Conservation (phyloP, 208 protist genomes). For the Leishmania martiniquensis region DNA sequence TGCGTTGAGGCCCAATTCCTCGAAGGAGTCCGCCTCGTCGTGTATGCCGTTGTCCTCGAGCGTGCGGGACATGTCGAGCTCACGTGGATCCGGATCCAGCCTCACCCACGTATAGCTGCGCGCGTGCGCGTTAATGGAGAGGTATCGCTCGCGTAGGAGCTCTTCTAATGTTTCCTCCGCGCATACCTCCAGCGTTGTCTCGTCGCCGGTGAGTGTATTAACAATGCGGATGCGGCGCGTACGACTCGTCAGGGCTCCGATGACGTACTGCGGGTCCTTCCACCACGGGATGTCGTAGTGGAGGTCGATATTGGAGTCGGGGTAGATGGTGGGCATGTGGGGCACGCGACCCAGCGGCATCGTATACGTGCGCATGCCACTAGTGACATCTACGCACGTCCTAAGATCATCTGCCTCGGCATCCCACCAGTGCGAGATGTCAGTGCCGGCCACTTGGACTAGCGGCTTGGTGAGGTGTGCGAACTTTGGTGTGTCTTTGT, state of each 20-base stretch:
- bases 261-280: conserved; percentile 83
- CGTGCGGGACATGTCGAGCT: conserved; percentile 89
- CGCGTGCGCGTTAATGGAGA: conserved; percentile 91
- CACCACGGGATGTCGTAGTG: conserved; percentile 92
- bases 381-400: conserved; percentile 84
- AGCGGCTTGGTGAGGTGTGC: conserved; percentile 76
- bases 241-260: conserved; percentile 88
- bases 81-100: conserved; percentile 69
- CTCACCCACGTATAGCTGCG: conserved; percentile 94
- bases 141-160: conserved; percentile 89
- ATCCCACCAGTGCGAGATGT: conserved; percentile 95
- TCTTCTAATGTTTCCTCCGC: conserved; percentile 92
- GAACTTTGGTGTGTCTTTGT: conserved; percentile 54
- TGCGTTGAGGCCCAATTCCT: conserved; percentile 86
- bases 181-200: conserved; percentile 93
- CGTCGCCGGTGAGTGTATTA: conserved; percentile 90
- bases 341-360: conserved; percentile 89
- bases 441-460: conserved; percentile 79
- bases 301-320: conserved; percentile 84
- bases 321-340: conserved; percentile 86
- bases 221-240: conserved; percentile 90
- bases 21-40: conserved; percentile 92
- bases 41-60: conserved; percentile 91
- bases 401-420: conserved; percentile 69
- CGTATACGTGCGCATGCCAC: conserved; percentile 85